Evolutionary conservation across 306 rosid species (phyloP).

Genomic region (Acacia acuminata): DNA sequence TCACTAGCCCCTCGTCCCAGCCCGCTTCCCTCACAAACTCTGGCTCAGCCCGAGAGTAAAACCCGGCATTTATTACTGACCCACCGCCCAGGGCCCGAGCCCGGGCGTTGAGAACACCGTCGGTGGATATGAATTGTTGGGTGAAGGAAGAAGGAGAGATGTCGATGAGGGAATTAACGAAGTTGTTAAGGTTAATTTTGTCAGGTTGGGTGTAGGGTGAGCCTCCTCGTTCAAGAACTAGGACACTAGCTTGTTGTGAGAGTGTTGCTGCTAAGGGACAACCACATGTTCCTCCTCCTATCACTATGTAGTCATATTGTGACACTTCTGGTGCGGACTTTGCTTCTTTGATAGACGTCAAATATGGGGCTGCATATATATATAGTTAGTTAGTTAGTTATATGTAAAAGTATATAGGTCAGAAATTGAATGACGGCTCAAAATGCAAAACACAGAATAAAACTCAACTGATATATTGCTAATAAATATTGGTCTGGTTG

Average conservation of each 20-base stretch:
- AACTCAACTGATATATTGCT: too few species aligned
- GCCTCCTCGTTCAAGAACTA: background rate
- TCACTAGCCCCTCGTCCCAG: constrained; percentile 50
- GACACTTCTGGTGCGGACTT: background rate
- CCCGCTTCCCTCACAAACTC: constrained; percentile 42
- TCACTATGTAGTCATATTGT: background rate
- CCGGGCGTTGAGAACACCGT: background rate
- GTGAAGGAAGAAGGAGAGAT: background rate
- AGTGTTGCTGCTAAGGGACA: constrained; percentile 10
- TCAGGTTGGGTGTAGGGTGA: background rate
- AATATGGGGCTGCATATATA: background rate
- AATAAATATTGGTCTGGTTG: too few species aligned
- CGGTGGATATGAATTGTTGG: background rate
- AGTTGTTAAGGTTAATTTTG: background rate
- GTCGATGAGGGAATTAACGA: background rate
- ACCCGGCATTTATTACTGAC: background rate
- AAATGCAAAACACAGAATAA: too few species aligned
- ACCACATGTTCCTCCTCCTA: background rate
- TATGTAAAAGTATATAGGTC: too few species aligned
- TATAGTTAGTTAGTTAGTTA: too few species aligned
- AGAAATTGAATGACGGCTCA: too few species aligned
- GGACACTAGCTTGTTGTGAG: background rate
- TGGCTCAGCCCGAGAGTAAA: background rate
- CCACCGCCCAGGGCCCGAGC: background rate
- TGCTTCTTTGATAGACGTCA: background rate